Percentiles rank a stretch among this genome's conserved stretches.
Conservation (phyloP, 805 yeast genomes). For the Suhomyces vadensis region DNA sequence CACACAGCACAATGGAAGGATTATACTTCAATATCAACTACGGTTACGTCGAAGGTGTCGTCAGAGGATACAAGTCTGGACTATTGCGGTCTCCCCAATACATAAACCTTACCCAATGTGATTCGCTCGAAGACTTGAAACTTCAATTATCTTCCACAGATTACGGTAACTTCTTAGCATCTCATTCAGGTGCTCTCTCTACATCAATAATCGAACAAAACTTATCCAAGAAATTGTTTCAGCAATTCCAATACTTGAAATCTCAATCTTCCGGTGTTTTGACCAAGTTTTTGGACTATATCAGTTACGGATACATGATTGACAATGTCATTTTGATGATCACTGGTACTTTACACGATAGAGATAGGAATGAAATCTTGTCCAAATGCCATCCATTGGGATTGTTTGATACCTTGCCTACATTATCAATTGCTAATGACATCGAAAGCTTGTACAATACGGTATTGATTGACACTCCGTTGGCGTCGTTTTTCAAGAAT, state of each 20-base stretch:
- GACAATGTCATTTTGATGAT: constrained; percentile 95
- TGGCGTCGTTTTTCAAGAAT: constrained; percentile 93
- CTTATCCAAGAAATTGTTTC: constrained; percentile 70
- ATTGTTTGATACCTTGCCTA: constrained; percentile 97
- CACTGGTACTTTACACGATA: constrained; percentile 94
- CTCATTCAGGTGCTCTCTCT: constrained; percentile 78
- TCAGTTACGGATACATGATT: constrained; percentile 96
- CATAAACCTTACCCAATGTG: constrained; percentile 93
- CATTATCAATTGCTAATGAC: constrained; percentile 91
- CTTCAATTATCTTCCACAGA: constrained; percentile 94
- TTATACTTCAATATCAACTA: constrained; percentile 83
- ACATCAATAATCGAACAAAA: constrained; percentile 84
- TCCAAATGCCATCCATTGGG: constrained; percentile 95
- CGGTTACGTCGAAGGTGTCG: constrained; percentile 93
- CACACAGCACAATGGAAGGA: constrained; percentile 70
- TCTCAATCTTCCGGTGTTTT: constrained; percentile 81
- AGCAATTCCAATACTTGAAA: constrained; percentile 82
- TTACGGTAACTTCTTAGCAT: constrained; percentile 86
- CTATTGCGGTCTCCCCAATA: constrained; percentile 77
- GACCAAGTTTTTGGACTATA: constrained; percentile 83
- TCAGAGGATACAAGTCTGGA: constrained; percentile 90
- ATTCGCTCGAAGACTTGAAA: constrained; percentile 88
- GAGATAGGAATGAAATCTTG: constrained; percentile 86
- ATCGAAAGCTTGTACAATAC: constrained; percentile 89
- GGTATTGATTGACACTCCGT: constrained; percentile 93